Conservation (phyloP, 495 filamentous ascomycete species). For the Penicillium psychrofluorescens region DNA sequence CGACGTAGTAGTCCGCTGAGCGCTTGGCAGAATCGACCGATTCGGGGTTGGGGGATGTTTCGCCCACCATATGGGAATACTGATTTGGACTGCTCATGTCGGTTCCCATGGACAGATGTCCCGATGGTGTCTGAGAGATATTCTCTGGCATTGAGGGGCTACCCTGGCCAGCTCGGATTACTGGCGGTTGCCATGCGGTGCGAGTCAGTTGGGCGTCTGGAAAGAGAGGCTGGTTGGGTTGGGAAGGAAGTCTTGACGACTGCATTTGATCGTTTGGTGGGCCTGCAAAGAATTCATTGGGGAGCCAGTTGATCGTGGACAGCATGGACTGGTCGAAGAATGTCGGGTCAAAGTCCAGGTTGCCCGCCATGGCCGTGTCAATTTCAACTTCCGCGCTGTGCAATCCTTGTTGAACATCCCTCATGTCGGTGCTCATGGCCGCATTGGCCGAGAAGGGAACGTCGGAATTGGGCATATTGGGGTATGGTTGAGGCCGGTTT, state of each 20-base stretch:
- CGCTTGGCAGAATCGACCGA: slow-evolving; percentile 15
- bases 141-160: slow-evolving; percentile 2
- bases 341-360: slow-evolving; percentile 17
- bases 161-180: slow-evolving; percentile 6
- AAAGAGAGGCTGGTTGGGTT: slow-evolving; percentile 9
- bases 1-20: slow-evolving; percentile 30
- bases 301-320: slow-evolving; percentile 33
- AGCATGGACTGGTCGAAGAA: slow-evolving; percentile 19
- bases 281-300: slow-evolving; percentile 16
- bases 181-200: slow-evolving; percentile 25
- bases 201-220: slow-evolving; percentile 12
- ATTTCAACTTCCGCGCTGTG: slow-evolving; percentile 5
- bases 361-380: slow-evolving; percentile 13
- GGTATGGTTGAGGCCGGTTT: slow-evolving; percentile 7
- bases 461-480: slow-evolving; percentile 5
- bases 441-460: slow-evolving; percentile 7
- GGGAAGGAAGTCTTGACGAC: slow-evolving; percentile 3
- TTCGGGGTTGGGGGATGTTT: slow-evolving; percentile 13
- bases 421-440: slow-evolving; percentile 4
- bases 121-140: slow-evolving; percentile 14
- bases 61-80: slow-evolving; percentile 10
- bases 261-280: slow-evolving; percentile 7
- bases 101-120: slow-evolving; percentile 12
- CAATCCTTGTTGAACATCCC: slow-evolving; percentile 10
- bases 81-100: slow-evolving; percentile 12